These are phyloP conservation scores for Flaveria sonorensis DNA, from an alignment of 129 eudicot genomes.

Conservation along the genomic window DNA sequence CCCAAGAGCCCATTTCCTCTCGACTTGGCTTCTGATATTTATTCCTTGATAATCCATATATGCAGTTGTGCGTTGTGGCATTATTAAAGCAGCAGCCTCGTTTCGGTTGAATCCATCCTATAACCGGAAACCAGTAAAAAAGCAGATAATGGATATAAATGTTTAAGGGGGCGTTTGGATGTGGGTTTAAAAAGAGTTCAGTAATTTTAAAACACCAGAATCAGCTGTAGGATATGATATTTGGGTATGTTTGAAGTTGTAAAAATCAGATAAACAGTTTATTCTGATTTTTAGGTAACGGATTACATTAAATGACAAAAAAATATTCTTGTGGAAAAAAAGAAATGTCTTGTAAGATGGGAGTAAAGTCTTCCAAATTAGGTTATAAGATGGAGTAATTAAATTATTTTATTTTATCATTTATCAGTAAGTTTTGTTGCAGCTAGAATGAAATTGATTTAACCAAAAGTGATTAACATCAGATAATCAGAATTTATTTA, in stretches of 20 bases:
- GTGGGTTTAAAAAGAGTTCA: not conserved
- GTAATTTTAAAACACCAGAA: not conserved
- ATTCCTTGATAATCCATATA: constrained; percentile 70
- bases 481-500: not conserved
- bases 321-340: not conserved
- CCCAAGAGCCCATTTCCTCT: constrained; percentile 99
- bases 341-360: not conserved
- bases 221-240: not conserved
- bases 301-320: not conserved
- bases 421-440: not conserved
- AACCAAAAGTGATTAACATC: no score
- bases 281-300: not conserved
- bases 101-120: constrained; percentile 63
- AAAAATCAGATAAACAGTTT: not conserved
- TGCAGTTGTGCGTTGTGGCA: constrained; percentile 59
- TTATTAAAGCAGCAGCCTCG: constrained; percentile 57
- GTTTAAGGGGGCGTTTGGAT: not conserved
- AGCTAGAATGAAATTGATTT: not conserved
- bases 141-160: not conserved
- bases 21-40: constrained; percentile 64
- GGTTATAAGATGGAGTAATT: not conserved
- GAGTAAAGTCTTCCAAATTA: not conserved
- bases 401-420: not conserved
- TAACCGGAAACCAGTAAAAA: constrained; percentile 11
- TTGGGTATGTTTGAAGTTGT: not conserved